phyloP scores from a whole-genome alignment of 2,329 filamentous ascomycete genomes.

The Penicillium sp. region DNA sequence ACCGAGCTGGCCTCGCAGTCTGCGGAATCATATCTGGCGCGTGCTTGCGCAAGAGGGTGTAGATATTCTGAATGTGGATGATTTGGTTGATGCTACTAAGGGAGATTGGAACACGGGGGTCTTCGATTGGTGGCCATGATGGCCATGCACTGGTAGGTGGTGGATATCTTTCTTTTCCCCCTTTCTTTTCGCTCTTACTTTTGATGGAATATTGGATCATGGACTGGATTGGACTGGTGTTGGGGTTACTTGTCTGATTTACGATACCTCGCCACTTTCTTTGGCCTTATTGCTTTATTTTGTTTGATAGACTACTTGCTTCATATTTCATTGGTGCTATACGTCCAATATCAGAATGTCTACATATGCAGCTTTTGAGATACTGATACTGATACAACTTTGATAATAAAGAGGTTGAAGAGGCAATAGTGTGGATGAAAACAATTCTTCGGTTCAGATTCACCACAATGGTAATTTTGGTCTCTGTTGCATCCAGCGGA shows the following conservation, averaged over 20 bases:
- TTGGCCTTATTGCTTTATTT: neutral
- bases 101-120: slow-evolving; percentile 46
- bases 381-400: neutral
- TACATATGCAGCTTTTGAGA: neutral
- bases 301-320: slow-evolving; percentile 7
- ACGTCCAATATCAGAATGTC: neutral
- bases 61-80: slow-evolving; percentile 59
- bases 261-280: neutral
- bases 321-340: neutral
- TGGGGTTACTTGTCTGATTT: neutral
- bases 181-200: neutral
- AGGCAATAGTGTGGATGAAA: neutral
- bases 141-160: neutral
- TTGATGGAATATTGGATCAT: neutral
- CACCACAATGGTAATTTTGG: neutral
- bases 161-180: neutral
- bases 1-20: slow-evolving; percentile 53
- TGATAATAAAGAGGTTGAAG: neutral
- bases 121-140: slow-evolving; percentile 35
- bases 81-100: slow-evolving; percentile 49
- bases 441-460: neutral
- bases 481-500: neutral
- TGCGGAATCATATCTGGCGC: slow-evolving; percentile 56
- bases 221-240: neutral
- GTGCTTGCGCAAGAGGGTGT: slow-evolving; percentile 54